Conservation (phyloP, 2,329 filamentous ascomycete genomes). For the Simplicillium aogashimaense region DNA sequence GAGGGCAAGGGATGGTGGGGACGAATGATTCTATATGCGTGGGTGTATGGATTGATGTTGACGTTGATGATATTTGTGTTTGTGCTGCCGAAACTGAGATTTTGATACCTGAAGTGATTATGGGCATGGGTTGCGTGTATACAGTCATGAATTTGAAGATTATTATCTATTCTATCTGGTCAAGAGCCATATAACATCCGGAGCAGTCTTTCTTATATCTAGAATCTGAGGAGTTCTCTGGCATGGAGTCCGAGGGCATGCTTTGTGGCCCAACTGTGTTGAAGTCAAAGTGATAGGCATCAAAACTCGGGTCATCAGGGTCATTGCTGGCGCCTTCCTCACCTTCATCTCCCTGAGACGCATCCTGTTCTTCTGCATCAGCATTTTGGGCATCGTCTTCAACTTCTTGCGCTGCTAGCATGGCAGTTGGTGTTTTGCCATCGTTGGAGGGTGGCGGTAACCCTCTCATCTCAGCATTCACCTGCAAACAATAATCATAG, state of each 20-base stretch:
- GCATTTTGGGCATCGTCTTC: not conserved
- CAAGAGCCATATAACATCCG: not conserved
- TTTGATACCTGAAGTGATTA: constrained; percentile 35
- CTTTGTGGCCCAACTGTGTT: no score
- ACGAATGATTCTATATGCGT: constrained; percentile 70
- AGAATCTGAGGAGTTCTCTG: no score
- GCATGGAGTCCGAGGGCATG: no score
- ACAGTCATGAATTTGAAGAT: no score
- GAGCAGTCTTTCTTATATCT: not conserved
- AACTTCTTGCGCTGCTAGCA: not conserved
- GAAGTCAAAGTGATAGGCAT: no score
- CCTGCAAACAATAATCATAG: constrained; percentile 21
- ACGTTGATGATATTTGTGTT: constrained; percentile 71
- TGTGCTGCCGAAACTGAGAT: constrained; percentile 77
- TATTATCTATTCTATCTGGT: no score
- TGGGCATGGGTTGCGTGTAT: not conserved
- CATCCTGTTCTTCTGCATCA: no score
- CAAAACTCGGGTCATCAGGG: no score
- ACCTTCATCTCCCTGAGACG: no score
- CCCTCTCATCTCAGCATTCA: constrained; percentile 15
- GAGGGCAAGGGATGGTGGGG: constrained; percentile 87
- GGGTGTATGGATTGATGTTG: constrained; percentile 78
- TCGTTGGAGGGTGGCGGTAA: not conserved
- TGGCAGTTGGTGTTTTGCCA: constrained; percentile 6
- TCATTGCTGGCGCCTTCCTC: no score